These are phyloP conservation scores for Aspergillus sp. DNA, from an alignment of 2,329 filamentous ascomycete species.

Conservation along the genomic window DNA sequence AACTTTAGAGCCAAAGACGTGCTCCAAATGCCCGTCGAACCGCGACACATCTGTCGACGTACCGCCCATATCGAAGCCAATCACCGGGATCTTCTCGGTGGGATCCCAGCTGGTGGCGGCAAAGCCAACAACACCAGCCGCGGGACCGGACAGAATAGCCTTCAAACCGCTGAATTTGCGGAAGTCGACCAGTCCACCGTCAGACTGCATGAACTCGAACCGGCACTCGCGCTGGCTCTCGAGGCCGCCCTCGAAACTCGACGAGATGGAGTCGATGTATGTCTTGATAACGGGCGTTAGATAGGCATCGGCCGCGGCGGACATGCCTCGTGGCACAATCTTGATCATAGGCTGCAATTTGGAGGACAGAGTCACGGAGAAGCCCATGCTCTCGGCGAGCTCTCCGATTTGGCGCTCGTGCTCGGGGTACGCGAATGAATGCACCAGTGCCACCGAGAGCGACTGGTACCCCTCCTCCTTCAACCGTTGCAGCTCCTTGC, in stretches of 20 bases:
- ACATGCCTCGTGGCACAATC: constrained; percentile 72
- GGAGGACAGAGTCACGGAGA: constrained; percentile 73
- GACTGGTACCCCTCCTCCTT: constrained; percentile 70
- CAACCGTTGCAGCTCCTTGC: constrained; percentile 62
- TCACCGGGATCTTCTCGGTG: constrained; percentile 77
- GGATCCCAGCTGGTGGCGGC: constrained; percentile 87
- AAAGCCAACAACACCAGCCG: constrained; percentile 92
- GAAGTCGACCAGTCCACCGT: constrained; percentile 63
- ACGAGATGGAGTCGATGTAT: constrained; percentile 57
- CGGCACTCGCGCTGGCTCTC: constrained; percentile 69
- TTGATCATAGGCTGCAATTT: constrained; percentile 86
- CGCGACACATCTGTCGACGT: constrained; percentile 86
- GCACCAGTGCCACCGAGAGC: constrained; percentile 83
- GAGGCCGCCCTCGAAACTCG: constrained; percentile 76
- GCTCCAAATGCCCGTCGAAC: constrained; percentile 84
- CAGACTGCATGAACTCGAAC: constrained; percentile 96
- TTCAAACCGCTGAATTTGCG: constrained; percentile 74
- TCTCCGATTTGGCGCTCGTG: constrained; percentile 78
- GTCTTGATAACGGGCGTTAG: constrained; percentile 75
- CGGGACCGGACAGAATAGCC: constrained; percentile 85
- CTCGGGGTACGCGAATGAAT: constrained; percentile 83
- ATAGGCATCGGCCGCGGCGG: constrained; percentile 76
- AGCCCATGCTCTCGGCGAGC: constrained; percentile 75
- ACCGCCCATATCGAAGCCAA: constrained; percentile 95
- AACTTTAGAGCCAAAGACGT: constrained; percentile 91